A percentile compares a stretch with the other conserved stretches of the same genome.
Conservation (phyloP, 441 rosid genomes). For the Adansonia madagascariensis region DNA sequence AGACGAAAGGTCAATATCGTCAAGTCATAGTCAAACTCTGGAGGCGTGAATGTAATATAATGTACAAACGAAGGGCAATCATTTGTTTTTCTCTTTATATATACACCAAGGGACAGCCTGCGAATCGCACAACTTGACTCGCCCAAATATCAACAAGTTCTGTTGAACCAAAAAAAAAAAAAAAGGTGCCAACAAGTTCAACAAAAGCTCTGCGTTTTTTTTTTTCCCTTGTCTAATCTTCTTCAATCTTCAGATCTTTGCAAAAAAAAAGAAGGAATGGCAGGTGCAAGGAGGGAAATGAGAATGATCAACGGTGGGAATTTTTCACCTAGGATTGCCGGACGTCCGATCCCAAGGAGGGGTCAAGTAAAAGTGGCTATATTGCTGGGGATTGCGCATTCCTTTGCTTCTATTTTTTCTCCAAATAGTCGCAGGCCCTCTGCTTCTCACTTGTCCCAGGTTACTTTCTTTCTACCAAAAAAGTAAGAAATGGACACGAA, state of each 20-base stretch:
- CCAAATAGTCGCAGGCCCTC: slow-evolving; percentile 15
- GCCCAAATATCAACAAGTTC: not conserved
- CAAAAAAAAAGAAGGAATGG: slow-evolving; percentile 28
- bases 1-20: slow-evolving; percentile 21
- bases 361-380: slow-evolving; percentile 55
- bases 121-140: not conserved
- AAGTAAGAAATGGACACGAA: not conserved
- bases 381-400: slow-evolving; percentile 42
- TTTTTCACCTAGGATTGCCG: slow-evolving; percentile 23
- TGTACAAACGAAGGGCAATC: not conserved
- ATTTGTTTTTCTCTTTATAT: not conserved
- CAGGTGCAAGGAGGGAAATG: slow-evolving; percentile 23
- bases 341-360: slow-evolving; percentile 56
- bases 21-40: slow-evolving; percentile 19
- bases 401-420: slow-evolving; percentile 49
- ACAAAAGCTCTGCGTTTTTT: not conserved
- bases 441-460: slow-evolving; percentile 29
- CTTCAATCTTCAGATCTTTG: not conserved
- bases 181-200: not conserved
- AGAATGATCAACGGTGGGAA: slow-evolving; percentile 17
- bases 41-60: slow-evolving; percentile 1
- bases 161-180: not conserved
- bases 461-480: not conserved
- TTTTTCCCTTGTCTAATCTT: not conserved
- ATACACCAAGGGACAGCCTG: not conserved